Evolutionary conservation across 2,329 filamentous ascomycete genomes (phyloP).

Genomic region (Alternaria conjuncta): DNA sequence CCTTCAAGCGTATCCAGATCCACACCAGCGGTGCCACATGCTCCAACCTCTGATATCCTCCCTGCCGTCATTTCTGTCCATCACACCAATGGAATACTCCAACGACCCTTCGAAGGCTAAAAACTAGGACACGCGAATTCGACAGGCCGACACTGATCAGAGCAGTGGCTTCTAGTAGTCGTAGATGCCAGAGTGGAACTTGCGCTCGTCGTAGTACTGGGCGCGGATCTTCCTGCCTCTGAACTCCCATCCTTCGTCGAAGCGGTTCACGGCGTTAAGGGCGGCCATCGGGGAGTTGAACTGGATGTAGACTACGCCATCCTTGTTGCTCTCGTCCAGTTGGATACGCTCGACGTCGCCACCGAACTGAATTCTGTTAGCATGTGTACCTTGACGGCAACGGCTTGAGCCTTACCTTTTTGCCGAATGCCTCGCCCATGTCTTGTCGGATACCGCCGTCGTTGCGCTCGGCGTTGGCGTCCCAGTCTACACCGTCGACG

Average conservation of each 20-base stretch:
- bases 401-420: slow-evolving; percentile 62
- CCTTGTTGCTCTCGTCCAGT: slow-evolving; percentile 66
- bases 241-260: slow-evolving; percentile 91
- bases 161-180: slow-evolving; percentile 26
- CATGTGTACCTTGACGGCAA: neutral
- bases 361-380: slow-evolving; percentile 67
- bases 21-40: neutral
- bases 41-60: neutral
- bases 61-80: neutral
- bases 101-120: neutral
- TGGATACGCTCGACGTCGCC: slow-evolving; percentile 75
- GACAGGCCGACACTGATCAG: neutral
- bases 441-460: slow-evolving; percentile 79
- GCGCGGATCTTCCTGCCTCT: slow-evolving; percentile 86
- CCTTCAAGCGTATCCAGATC: neutral
- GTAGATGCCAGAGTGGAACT: slow-evolving; percentile 68
- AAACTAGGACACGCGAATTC: neutral
- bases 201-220: slow-evolving; percentile 80
- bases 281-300: slow-evolving; percentile 88
- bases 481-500: slow-evolving; percentile 83
- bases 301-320: slow-evolving; percentile 81
- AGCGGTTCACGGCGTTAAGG: slow-evolving; percentile 83
- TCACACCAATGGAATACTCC: neutral
- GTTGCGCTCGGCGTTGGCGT: slow-evolving; percentile 71
- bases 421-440: slow-evolving; percentile 90